A percentile compares a stretch with the other conserved stretches of the same genome.
phyloP scores from a whole-genome alignment of 352 stramenopile species.

The Phytopythium helicoides region DNA sequence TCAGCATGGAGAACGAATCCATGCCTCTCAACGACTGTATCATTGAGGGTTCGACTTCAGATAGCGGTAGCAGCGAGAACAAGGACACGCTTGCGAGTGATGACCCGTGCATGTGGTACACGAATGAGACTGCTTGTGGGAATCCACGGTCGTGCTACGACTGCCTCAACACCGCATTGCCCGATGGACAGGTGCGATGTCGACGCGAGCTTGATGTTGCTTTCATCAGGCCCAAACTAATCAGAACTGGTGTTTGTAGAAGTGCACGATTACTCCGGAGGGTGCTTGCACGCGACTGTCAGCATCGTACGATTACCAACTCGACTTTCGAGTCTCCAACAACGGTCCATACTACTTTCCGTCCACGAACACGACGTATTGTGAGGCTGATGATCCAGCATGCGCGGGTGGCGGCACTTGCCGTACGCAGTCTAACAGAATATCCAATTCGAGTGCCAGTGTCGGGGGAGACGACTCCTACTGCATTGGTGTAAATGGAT shows the following conservation, averaged over 20 bases:
- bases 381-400: slow-evolving; percentile 19
- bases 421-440: slow-evolving; percentile 10
- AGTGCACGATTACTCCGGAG: slow-evolving; percentile 31
- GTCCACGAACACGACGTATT: slow-evolving; percentile 52
- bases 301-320: slow-evolving; percentile 22
- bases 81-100: slow-evolving; percentile 32
- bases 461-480: slow-evolving; percentile 2
- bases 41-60: slow-evolving; percentile 9
- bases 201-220: not conserved
- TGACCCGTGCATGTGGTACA: slow-evolving; percentile 56
- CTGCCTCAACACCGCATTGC: slow-evolving; percentile 27
- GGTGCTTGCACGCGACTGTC: slow-evolving; percentile 30
- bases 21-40: slow-evolving; percentile 13
- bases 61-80: slow-evolving; percentile 10
- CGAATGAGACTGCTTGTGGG: slow-evolving; percentile 28
- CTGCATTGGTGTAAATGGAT: slow-evolving; percentile 26
- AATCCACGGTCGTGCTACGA: slow-evolving; percentile 33
- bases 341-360: slow-evolving; percentile 30
- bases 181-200: slow-evolving; percentile 10
- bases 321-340: slow-evolving; percentile 22
- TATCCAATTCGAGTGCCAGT: not conserved
- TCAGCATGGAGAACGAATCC: slow-evolving; percentile 19
- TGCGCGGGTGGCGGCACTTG: slow-evolving; percentile 36
- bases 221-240: too few species aligned
- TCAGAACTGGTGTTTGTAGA: too few species aligned